Conservation (phyloP, 2,329 filamentous ascomycete genomes). For the Colletotrichum liriopes region DNA sequence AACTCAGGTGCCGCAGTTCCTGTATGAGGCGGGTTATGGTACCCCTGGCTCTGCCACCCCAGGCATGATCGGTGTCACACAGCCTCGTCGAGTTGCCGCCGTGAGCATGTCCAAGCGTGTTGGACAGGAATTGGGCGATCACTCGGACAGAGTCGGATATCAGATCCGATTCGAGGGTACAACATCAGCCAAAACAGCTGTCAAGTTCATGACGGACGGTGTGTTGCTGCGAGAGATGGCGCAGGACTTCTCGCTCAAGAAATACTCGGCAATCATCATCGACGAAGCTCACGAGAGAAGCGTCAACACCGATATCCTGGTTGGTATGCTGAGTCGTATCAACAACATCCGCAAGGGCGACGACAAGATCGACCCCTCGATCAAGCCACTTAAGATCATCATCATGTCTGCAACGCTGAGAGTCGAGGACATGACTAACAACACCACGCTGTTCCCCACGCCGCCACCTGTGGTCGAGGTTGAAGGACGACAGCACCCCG, state of each 20-base stretch:
- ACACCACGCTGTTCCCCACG: constrained; percentile 82
- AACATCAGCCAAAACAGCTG: constrained; percentile 82
- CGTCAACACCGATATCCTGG: constrained; percentile 97
- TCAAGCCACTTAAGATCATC: constrained; percentile 89
- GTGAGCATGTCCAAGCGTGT: constrained; percentile 98
- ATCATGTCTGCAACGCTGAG: constrained; percentile 98
- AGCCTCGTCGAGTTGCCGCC: constrained; percentile 93
- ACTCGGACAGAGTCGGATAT: constrained; percentile 86
- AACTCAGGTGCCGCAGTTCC: constrained; percentile 95
- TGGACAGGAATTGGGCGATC: constrained; percentile 84
- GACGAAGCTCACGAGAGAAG: constrained; percentile 98
- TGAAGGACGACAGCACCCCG: constrained; percentile 92
- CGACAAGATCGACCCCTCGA: constrained; percentile 77
- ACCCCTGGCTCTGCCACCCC: constrained; percentile 83
- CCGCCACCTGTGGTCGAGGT: constrained; percentile 89
- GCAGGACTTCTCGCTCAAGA: constrained; percentile 87
- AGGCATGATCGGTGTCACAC: constrained; percentile 95
- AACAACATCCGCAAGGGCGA: constrained; percentile 86
- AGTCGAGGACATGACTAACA: constrained; percentile 91
- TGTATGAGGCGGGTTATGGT: constrained; percentile 95
- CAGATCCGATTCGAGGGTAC: constrained; percentile 96
- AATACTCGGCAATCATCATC: constrained; percentile 94
- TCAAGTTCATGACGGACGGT: constrained; percentile 99
- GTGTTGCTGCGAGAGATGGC: constrained; percentile 92
- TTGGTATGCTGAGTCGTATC: constrained; percentile 95